Evolutionary conservation across 192 early-diverging fungal genomes (phyloP), one percentile per base, ranked within the genome.

Genomic region (Coemansia sp.): DNA sequence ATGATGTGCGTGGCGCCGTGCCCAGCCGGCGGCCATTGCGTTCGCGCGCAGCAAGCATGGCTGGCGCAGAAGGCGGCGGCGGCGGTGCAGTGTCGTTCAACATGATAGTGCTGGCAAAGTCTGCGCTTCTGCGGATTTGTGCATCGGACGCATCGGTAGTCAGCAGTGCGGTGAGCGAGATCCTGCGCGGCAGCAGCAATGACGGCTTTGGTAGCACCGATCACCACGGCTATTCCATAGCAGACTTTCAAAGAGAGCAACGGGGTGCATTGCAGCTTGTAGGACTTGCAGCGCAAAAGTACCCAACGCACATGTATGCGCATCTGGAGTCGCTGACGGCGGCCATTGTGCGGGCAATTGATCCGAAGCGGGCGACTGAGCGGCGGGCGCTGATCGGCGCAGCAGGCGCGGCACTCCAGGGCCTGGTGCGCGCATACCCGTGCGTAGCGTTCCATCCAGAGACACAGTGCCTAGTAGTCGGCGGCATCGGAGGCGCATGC

Each of bases 341-440:
- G 2, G 69, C 81, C 9, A 60, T 84, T 35, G 81, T 84, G 48
- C 64, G 64, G 33, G 70, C 76, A 12, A 69, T 84, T 16, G 76
- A 75, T 16, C 81, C 81, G 8, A 75, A 78, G 59, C 65, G 70
- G 26, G 73, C 73, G 26, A 72, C 72, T 2, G 48, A 26, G 66
- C 68, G 81, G 34, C 69, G 73, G 51, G 60, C 45, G 41, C 73
- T 84, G 44, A 66, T 78, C 12, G 67, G 68, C 0, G 81, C 81
- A n/a, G 81, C 76, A 16, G 76, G 76, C n/a, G 73, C 76, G 12
- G 73, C 76, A 5, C 66, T 84, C 23, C 81, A 69, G 61, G 81
- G 61, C 5, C 66, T 84, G 53, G 81, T 75, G 41, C 62, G 70
- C 14, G 62, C 76, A 24, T 84, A 73, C 58, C 64, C 76, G 49